A percentile compares a stretch with the other conserved stretches of the same genome.
These are phyloP conservation scores for Tolypocladium paradoxum DNA, from an alignment of 2,329 filamentous ascomycete genomes.

Conservation along the genomic window DNA sequence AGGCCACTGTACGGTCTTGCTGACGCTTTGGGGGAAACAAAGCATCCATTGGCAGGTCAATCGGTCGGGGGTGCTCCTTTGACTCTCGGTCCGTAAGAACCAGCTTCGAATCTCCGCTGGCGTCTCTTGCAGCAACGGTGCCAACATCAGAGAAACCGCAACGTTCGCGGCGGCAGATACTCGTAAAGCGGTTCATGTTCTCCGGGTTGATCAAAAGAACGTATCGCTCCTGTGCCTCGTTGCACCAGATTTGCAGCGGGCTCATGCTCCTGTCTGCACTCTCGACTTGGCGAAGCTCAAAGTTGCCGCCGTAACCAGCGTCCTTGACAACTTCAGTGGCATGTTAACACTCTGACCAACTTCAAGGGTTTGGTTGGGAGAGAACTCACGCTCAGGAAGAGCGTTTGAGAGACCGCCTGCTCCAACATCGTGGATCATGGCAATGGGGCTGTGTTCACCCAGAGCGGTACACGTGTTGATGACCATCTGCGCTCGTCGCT, in stretches of 20 bases:
- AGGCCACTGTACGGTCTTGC: slow-evolving; percentile 63
- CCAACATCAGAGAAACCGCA: slow-evolving; percentile 92
- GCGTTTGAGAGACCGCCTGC: slow-evolving; percentile 72
- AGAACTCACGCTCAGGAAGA: slow-evolving; percentile 55
- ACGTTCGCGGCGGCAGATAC: slow-evolving; percentile 66
- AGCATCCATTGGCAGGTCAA: slow-evolving; percentile 80
- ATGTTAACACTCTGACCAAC: not conserved
- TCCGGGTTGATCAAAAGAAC: slow-evolving; percentile 80
- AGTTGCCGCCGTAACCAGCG: slow-evolving; percentile 78
- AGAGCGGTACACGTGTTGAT: slow-evolving; percentile 89
- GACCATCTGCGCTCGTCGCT: slow-evolving; percentile 91
- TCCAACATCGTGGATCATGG: slow-evolving; percentile 95
- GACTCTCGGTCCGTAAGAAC: slow-evolving; percentile 76
- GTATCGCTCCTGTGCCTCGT: slow-evolving; percentile 93
- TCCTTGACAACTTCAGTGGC: slow-evolving; percentile 61
- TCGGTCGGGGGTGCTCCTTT: slow-evolving; percentile 61
- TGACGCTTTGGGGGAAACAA: slow-evolving; percentile 84
- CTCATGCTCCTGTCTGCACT: slow-evolving; percentile 87
- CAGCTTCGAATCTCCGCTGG: slow-evolving; percentile 57
- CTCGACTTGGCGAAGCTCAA: slow-evolving; percentile 90
- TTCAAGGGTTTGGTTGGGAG: not conserved
- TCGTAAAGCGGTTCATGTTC: slow-evolving; percentile 64
- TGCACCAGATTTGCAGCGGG: slow-evolving; percentile 95
- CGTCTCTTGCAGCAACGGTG: slow-evolving; percentile 52
- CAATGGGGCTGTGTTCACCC: slow-evolving; percentile 77